Percentiles rank a stretch among this genome's conserved stretches.
These are phyloP conservation scores for Rhizopus arrhizus DNA, from an alignment of 371 early-diverging fungal species.

Conservation along the genomic window DNA sequence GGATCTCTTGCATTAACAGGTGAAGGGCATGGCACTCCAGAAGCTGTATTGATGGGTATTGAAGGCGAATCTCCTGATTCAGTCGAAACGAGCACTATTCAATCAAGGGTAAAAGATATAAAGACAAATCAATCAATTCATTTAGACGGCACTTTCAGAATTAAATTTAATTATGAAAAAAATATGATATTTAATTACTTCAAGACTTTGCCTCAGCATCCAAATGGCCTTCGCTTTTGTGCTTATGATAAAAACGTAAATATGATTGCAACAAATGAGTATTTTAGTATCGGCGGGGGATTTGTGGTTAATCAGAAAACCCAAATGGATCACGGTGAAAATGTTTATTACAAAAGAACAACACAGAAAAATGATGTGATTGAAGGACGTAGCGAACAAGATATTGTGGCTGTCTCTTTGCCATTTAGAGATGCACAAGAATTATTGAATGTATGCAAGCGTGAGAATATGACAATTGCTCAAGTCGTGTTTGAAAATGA, in stretches of 20 bases:
- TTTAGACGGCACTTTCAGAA: slow-evolving; percentile 75
- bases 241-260: slow-evolving; percentile 79
- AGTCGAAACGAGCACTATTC: slow-evolving; percentile 83
- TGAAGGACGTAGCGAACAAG: slow-evolving; percentile 63
- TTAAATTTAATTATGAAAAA: slow-evolving; percentile 81
- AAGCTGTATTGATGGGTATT: slow-evolving; percentile 87
- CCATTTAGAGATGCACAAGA: slow-evolving; percentile 86
- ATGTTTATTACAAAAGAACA: slow-evolving; percentile 78
- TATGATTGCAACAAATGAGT: slow-evolving; percentile 90
- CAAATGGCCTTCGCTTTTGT: slow-evolving; percentile 94
- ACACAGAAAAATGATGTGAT: slow-evolving; percentile 27
- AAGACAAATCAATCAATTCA: slow-evolving; percentile 66
- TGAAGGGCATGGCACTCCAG: slow-evolving; percentile 92
- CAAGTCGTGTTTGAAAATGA: slow-evolving; percentile 95
- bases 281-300: slow-evolving; percentile 95
- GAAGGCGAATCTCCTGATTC: slow-evolving; percentile 93
- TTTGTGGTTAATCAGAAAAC: slow-evolving; percentile 93
- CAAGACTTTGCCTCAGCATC: slow-evolving; percentile 91
- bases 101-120: slow-evolving; percentile 75
- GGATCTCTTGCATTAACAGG: slow-evolving; percentile 95
- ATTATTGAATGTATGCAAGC: slow-evolving; percentile 79
- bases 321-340: slow-evolving; percentile 82
- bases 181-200: slow-evolving; percentile 85
- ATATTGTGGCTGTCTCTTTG: slow-evolving; percentile 78
- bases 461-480: slow-evolving; percentile 88